These are phyloP conservation scores for Rhodotorula graminis DNA, from an alignment of 768 basidiomycete species.

Conservation along the genomic window DNA sequence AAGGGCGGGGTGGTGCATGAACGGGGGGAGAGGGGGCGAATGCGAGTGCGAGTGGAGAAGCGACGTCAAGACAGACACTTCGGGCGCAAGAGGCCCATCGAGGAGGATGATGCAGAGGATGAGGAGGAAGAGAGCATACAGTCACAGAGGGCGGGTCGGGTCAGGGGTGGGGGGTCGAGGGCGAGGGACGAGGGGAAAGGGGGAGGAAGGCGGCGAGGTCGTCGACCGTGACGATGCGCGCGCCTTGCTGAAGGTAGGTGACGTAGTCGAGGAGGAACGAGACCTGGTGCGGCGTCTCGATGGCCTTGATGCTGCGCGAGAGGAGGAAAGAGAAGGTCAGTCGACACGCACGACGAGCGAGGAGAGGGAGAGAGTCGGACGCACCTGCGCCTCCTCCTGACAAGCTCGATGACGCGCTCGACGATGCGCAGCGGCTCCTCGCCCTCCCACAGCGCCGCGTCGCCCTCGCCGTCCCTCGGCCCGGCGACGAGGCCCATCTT, in stretches of 20 bases:
- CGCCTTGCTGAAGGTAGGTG: constrained; percentile 52
- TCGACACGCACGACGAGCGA: background rate
- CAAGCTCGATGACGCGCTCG: constrained; percentile 65
- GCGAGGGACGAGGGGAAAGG: background rate
- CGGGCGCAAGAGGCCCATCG: no score
- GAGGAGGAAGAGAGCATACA: no score
- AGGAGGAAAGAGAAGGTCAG: background rate
- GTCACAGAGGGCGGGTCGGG: no score
- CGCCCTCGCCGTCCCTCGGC: constrained; percentile 34
- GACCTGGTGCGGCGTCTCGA: constrained; percentile 93
- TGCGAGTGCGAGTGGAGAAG: no score
- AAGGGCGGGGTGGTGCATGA: no score
- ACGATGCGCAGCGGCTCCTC: constrained; percentile 62
- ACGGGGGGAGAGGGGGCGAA: no score
- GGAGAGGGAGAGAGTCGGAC: background rate
- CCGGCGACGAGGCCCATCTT: constrained; percentile 69
- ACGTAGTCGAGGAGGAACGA: constrained; percentile 73
- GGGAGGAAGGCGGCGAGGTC: background rate
- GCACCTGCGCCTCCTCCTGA: constrained; percentile 59
- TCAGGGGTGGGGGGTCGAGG: background rate
- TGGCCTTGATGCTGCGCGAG: constrained; percentile 58
- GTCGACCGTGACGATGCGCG: background rate
- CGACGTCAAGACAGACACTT: no score
- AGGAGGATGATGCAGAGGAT: no score
- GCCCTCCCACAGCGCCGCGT: constrained; percentile 35